These are phyloP conservation scores for Warburgia ugandensis DNA, from an alignment of 164 flowering plant species.

Conservation along the genomic window DNA sequence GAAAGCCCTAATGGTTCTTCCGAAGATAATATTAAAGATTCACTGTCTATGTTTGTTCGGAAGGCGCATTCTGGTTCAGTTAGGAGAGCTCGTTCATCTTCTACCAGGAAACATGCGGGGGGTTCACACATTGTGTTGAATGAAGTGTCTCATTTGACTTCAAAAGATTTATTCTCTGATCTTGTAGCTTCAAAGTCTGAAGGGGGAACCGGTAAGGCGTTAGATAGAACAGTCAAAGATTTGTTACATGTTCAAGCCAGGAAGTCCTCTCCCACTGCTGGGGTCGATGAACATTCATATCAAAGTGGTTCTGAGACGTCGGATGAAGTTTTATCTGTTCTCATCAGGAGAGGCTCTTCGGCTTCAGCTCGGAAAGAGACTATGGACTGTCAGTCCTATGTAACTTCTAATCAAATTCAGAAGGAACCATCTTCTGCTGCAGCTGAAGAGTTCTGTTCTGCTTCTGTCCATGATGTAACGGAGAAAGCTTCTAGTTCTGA, in stretches of 20 bases:
- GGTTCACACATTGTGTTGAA: neutral
- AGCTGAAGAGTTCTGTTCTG: neutral
- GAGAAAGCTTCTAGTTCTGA: neutral
- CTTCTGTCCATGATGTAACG: neutral
- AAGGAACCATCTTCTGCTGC: neutral
- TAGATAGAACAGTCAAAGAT: neutral
- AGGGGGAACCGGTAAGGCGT: neutral
- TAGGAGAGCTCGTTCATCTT: conserved; percentile 1
- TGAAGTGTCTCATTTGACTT: neutral
- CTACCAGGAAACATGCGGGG: neutral
- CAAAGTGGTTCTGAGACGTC: neutral
- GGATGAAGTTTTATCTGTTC: conserved; percentile 1
- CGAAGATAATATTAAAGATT: conserved; percentile 5
- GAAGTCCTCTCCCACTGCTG: neutral
- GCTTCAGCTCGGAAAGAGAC: conserved; percentile 6
- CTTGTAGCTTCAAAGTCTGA: neutral
- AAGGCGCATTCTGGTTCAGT: conserved; percentile 6
- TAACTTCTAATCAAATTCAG: conserved; percentile 3
- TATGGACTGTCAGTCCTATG: conserved; percentile 9
- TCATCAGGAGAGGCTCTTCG: neutral
- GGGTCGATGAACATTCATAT: neutral
- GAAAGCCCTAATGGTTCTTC: neutral
- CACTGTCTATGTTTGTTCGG: conserved; percentile 5
- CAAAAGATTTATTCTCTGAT: neutral
- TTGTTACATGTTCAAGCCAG: neutral